Percentiles rank a stretch among this genome's conserved stretches.
Evolutionary conservation across 2,329 filamentous ascomycete species (phyloP).

Genomic region (Aspergillus fijiensis): DNA sequence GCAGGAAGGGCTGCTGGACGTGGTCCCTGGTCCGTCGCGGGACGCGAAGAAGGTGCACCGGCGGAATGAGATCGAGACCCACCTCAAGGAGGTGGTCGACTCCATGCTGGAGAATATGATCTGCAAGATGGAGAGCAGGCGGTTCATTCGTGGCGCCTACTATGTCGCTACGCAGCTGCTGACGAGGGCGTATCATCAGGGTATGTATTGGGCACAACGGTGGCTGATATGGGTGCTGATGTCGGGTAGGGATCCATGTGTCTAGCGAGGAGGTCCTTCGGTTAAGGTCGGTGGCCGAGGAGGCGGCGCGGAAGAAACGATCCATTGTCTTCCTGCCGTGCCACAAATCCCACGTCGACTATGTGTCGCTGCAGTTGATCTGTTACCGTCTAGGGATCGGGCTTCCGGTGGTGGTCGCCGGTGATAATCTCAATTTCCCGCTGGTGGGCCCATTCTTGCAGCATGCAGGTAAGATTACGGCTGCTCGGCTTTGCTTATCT

Average conservation of each 20-base stretch:
- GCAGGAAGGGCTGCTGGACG: slow-evolving; percentile 66
- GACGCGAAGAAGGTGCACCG: slow-evolving; percentile 34
- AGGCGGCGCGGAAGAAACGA: slow-evolving; percentile 82
- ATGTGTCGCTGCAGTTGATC: slow-evolving; percentile 90
- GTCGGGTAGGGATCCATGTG: slow-evolving; percentile 70
- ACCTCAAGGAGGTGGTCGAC: slow-evolving; percentile 77
- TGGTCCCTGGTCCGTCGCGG: slow-evolving; percentile 26
- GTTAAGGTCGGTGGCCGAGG: slow-evolving; percentile 75
- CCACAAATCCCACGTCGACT: slow-evolving; percentile 93
- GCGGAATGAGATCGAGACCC: slow-evolving; percentile 64
- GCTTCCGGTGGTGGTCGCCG: slow-evolving; percentile 86
- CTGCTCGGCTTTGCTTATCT: background rate
- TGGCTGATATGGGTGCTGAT: background rate
- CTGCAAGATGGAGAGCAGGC: slow-evolving; percentile 95
- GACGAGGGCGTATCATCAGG: slow-evolving; percentile 92
- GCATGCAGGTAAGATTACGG: slow-evolving; percentile 63
- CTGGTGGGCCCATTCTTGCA: slow-evolving; percentile 86
- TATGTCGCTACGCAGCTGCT: slow-evolving; percentile 85
- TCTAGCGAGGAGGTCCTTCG: slow-evolving; percentile 90
- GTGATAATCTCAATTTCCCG: slow-evolving; percentile 95
- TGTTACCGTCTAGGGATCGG: slow-evolving; percentile 91
- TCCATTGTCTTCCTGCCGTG: slow-evolving; percentile 95
- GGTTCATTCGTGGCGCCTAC: slow-evolving; percentile 88
- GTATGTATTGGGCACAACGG: slow-evolving; percentile 38
- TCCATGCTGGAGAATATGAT: slow-evolving; percentile 94